A percentile compares a stretch with the other conserved stretches of the same genome.
Conservation (phyloP, 352 stramenopile genomes). For the Blastocystis hominis region DNA sequence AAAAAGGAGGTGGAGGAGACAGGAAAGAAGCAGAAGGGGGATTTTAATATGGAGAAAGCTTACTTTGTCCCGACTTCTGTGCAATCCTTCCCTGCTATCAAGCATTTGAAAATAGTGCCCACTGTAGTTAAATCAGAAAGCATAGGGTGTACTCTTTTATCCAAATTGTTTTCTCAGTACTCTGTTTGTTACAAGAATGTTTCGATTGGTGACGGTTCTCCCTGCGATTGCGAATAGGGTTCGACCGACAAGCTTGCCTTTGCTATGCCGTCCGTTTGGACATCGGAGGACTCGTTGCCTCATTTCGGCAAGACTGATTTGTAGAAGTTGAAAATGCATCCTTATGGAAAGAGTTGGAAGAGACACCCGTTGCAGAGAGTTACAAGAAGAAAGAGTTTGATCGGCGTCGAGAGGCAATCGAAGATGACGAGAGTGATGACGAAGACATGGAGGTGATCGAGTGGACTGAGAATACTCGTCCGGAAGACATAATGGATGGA, state of each 20-base stretch:
- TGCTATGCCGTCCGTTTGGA: not conserved
- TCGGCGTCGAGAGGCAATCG: not conserved
- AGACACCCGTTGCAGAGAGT: not conserved
- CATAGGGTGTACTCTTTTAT: not conserved
- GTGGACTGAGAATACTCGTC: slow-evolving; percentile 34
- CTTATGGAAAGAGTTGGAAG: not conserved
- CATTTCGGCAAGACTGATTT: not conserved
- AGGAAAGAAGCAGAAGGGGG: too few species aligned
- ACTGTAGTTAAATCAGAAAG: not conserved
- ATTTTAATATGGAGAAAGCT: not conserved
- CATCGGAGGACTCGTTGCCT: not conserved
- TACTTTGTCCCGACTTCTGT: not conserved
- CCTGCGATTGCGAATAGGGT: not conserved
- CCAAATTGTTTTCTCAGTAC: not conserved
- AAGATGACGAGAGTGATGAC: slow-evolving; percentile 32
- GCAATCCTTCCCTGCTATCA: not conserved
- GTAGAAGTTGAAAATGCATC: not conserved
- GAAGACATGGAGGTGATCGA: slow-evolving; percentile 37
- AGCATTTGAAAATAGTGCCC: not conserved
- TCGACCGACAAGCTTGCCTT: not conserved
- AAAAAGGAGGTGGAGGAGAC: too few species aligned
- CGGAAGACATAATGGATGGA: slow-evolving; percentile 42
- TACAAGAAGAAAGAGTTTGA: not conserved
- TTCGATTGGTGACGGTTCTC: not conserved
- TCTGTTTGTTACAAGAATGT: not conserved